Evolutionary conservation across 108 stramenopile species (phyloP).

Genomic region (Discostella stelligeroides): DNA sequence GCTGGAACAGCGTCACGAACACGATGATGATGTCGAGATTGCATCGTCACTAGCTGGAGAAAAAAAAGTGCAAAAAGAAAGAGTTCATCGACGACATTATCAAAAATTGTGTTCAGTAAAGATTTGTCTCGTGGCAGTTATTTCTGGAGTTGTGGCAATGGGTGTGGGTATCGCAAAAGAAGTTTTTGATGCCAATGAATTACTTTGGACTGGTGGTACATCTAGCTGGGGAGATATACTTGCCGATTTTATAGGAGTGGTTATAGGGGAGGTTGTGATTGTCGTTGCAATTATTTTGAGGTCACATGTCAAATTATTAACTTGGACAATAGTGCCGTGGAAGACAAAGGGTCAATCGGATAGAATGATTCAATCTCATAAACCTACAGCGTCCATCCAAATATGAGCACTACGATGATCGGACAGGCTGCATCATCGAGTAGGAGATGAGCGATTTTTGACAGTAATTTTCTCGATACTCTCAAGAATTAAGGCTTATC

Average conservation of each 20-base stretch:
- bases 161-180: conserved; percentile 24
- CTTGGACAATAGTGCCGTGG: too few species aligned
- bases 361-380: too few species aligned
- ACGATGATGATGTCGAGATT: conserved; percentile 11
- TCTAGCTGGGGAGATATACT: conserved; percentile 28
- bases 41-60: neutral
- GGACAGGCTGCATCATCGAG: too few species aligned
- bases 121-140: neutral
- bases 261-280: conserved; percentile 11
- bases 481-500: neutral
- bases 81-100: too few species aligned
- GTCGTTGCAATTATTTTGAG: neutral
- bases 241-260: conserved; percentile 30
- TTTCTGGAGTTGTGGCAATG: conserved; percentile 16
- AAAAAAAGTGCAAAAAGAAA: too few species aligned
- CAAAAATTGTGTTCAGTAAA: too few species aligned
- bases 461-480: neutral
- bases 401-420: too few species aligned
- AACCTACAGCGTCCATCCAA: too few species aligned
- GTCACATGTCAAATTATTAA: too few species aligned
- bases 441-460: too few species aligned
- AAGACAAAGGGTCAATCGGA: too few species aligned
- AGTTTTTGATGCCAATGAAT: conserved; percentile 23
- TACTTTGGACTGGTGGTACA: conserved; percentile 22
- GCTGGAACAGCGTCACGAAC: neutral